These are phyloP conservation scores for Lodderomyces beijingensis DNA, from an alignment of 1,139 yeast genomes.

Conservation along the genomic window DNA sequence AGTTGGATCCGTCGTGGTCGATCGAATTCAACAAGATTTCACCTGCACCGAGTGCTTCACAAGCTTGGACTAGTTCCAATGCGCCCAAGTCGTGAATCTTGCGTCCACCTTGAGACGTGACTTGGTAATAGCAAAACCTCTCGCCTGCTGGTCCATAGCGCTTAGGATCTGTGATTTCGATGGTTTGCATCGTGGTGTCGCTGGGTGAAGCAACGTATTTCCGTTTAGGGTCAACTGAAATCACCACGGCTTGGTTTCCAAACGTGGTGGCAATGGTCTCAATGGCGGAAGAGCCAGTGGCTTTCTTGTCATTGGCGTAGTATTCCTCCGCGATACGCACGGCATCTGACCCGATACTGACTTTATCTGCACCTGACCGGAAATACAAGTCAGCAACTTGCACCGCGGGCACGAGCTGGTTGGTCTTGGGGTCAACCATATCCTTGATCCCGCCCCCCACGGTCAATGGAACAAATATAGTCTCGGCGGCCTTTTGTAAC, in stretches of 20 bases:
- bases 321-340: constrained; percentile 83
- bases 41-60: constrained; percentile 95
- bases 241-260: constrained; percentile 95
- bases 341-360: constrained; percentile 96
- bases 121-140: constrained; percentile 85
- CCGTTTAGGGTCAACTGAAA: constrained; percentile 93
- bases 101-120: constrained; percentile 95
- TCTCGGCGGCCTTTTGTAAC: constrained; percentile 73
- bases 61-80: constrained; percentile 78
- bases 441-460: constrained; percentile 98
- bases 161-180: constrained; percentile 44
- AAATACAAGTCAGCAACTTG: constrained; percentile 89
- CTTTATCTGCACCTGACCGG: constrained; percentile 95
- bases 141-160: constrained; percentile 80
- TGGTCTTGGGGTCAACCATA: constrained; percentile 72
- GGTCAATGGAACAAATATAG: constrained; percentile 92
- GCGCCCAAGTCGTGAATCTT: constrained; percentile 89
- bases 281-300: constrained; percentile 77
- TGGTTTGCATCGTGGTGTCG: constrained; percentile 55
- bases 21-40: constrained; percentile 89
- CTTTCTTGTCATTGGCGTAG: constrained; percentile 52
- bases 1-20: constrained; percentile 92
- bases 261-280: constrained; percentile 88
- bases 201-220: constrained; percentile 62
- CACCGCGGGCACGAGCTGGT: constrained; percentile 71